These are phyloP conservation scores for Kazachstania psychrophila DNA, from an alignment of 805 yeast species.

Conservation along the genomic window DNA sequence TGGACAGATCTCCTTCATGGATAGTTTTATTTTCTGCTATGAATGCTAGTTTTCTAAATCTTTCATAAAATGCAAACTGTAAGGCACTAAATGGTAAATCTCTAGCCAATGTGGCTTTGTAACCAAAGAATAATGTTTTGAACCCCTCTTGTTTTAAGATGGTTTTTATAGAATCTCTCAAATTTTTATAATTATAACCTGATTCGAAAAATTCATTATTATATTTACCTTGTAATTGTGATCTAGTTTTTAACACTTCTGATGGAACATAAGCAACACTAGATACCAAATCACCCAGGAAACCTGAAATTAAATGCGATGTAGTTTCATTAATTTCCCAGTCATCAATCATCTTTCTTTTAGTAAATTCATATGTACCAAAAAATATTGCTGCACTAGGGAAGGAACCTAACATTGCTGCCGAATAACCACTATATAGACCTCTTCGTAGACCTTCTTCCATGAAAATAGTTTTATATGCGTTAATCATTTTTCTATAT, in stretches of 20 bases:
- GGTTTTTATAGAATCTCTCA: conserved; percentile 58
- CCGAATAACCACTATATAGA: conserved; percentile 82
- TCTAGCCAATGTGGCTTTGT: conserved; percentile 84
- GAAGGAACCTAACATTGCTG: conserved; percentile 86
- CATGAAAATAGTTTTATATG: conserved; percentile 61
- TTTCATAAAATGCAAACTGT: conserved; percentile 92
- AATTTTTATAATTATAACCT: conserved; percentile 80
- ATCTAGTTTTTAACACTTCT: conserved; percentile 85
- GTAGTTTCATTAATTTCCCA: conserved; percentile 65
- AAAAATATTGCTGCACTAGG: conserved; percentile 95
- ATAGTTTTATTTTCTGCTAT: conserved; percentile 27
- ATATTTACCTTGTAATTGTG: conserved; percentile 83
- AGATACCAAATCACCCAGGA: conserved; percentile 87
- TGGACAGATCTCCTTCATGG: conserved; percentile 39
- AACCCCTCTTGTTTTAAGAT: conserved; percentile 65
- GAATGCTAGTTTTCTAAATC: conserved; percentile 56
- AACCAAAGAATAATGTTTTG: conserved; percentile 74
- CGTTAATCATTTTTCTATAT: conserved; percentile 66
- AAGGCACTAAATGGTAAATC: conserved; percentile 94
- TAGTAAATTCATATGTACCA: conserved; percentile 77
- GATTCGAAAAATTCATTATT: conserved; percentile 71
- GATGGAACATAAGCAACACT: conserved; percentile 88
- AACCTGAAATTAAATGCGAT: conserved; percentile 76
- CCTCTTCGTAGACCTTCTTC: conserved; percentile 86
- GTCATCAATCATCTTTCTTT: conserved; percentile 57